Evolutionary conservation across 352 stramenopile genomes (phyloP).

Genomic region (Pythium scleroteichum): DNA sequence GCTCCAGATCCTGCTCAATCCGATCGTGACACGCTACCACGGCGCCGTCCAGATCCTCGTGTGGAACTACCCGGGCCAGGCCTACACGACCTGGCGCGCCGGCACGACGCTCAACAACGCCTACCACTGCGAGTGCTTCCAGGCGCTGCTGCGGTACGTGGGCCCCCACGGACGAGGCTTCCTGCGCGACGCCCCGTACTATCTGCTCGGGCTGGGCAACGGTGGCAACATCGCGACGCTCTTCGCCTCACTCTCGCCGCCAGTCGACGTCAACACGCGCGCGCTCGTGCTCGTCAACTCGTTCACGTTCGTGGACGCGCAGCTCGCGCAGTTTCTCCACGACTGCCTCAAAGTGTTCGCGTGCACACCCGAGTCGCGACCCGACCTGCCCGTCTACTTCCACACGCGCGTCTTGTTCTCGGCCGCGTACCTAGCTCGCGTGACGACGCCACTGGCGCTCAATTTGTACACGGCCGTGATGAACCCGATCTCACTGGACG

Average conservation of each 20-base stretch:
- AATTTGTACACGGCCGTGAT: slow-evolving; percentile 96
- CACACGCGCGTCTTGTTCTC: slow-evolving; percentile 95
- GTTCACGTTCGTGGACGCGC: slow-evolving; percentile 88
- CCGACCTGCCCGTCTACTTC: slow-evolving; percentile 96
- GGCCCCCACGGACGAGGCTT: slow-evolving; percentile 20
- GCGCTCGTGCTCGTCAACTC: slow-evolving; percentile 90
- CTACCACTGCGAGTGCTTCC: slow-evolving; percentile 87
- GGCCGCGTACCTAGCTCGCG: slow-evolving; percentile 86
- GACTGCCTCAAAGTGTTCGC: slow-evolving; percentile 94
- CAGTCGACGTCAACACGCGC: slow-evolving; percentile 59
- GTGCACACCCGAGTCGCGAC: slow-evolving; percentile 87
- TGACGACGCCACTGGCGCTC: slow-evolving; percentile 93
- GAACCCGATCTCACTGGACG: slow-evolving; percentile 93
- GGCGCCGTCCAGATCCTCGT: slow-evolving; percentile 88
- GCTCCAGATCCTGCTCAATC: slow-evolving; percentile 92
- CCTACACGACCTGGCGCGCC: slow-evolving; percentile 91
- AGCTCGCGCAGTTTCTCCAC: slow-evolving; percentile 93
- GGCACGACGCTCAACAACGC: slow-evolving; percentile 92
- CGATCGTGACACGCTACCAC: slow-evolving; percentile 86
- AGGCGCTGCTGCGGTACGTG: slow-evolving; percentile 76
- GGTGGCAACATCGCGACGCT: slow-evolving; percentile 87
- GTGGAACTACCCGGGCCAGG: slow-evolving; percentile 97
- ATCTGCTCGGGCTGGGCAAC: slow-evolving; percentile 92
- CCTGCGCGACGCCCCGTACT: slow-evolving; percentile 88
- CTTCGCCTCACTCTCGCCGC: slow-evolving; percentile 64